Base-by-base conservation (phyloP, 1,284 basidiomycete species). In the Schizophyllum amplum region DNA sequence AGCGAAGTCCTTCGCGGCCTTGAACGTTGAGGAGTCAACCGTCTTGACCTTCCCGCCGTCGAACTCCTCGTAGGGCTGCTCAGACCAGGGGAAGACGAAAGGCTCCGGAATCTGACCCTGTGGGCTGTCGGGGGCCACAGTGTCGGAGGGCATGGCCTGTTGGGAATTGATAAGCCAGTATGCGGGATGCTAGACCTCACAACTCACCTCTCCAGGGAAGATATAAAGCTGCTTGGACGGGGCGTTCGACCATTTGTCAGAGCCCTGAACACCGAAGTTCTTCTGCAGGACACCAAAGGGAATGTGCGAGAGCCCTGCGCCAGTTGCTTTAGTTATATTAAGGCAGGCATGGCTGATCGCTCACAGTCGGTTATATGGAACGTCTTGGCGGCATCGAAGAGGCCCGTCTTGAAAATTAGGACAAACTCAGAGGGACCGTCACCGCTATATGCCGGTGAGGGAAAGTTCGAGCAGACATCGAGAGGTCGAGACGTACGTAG, bases 371-470 rank as follows among this genome's bases (percentile, higher is more conserved):
- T 42, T 3, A 42, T 42, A 9, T 42, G 70, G 73, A 90, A 87
- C 0, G 86, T 88, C 4, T 72, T 72, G 65, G 86, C 83, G 67
- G 87, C 85, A 67, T 76, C 80, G 69, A 89, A 89, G 26, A 69
- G 69, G 20, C 87, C 86, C 57, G 78, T 72, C 64, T 84, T 80
- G 62, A 87, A 87, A 15, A 86, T 76, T 63, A 91, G 71, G 33
- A 90, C 69, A 66, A 89, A 90, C 67, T 90, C 87, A 6, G 80
- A 72, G 1, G 76, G 71, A 51, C 75, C 68, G 54, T 81, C 79
- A 22, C 68, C 71, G 5, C 48, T 50, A 20, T 24, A 13, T 11
- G 22, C 5, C 24, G 5, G 17, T 42, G 6, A 54, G 33, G 27
- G 24, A 21, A 7, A 25, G n/a, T 17, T 27, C 24, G 27, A 33